These are phyloP conservation scores for Bombardia bombarda DNA, from an alignment of 495 filamentous ascomycete genomes.

Conservation along the genomic window DNA sequence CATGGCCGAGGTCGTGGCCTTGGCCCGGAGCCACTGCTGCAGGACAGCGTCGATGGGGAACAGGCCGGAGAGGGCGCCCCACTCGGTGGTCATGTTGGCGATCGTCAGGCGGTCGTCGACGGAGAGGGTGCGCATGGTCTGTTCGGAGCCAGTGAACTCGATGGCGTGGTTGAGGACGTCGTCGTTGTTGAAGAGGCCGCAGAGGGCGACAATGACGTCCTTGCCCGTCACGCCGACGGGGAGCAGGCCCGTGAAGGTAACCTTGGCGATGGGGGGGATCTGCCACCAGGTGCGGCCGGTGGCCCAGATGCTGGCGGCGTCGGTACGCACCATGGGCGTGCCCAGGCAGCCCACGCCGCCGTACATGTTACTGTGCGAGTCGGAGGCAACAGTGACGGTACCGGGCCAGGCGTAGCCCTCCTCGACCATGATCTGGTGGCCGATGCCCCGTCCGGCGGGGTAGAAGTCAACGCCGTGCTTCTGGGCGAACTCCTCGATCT, in stretches of 20 bases:
- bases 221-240: constrained; percentile 85
- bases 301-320: constrained; percentile 81
- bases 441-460: constrained; percentile 62
- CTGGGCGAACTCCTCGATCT: constrained; percentile 82
- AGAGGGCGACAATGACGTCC: constrained; percentile 88
- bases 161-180: constrained; percentile 91
- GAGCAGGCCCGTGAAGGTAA: constrained; percentile 67
- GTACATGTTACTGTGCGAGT: constrained; percentile 85
- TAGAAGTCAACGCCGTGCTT: constrained; percentile 79
- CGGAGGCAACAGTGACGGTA: constrained; percentile 72
- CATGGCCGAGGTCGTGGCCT: constrained; percentile 62
- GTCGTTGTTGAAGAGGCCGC: constrained; percentile 78
- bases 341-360: constrained; percentile 72
- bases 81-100: constrained; percentile 94
- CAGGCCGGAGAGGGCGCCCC: constrained; percentile 69
- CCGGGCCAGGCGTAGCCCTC: constrained; percentile 61
- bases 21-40: constrained; percentile 65
- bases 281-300: constrained; percentile 85
- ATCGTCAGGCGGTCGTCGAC: constrained; percentile 79
- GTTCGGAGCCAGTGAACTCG: constrained; percentile 75
- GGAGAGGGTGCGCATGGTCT: constrained; percentile 66
- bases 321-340: constrained; percentile 79
- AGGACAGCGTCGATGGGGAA: constrained; percentile 79
- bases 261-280: constrained; percentile 74
- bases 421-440: constrained; percentile 33